phyloP scores from a whole-genome alignment of 208 protist species.

The Phytomonas francai region DNA sequence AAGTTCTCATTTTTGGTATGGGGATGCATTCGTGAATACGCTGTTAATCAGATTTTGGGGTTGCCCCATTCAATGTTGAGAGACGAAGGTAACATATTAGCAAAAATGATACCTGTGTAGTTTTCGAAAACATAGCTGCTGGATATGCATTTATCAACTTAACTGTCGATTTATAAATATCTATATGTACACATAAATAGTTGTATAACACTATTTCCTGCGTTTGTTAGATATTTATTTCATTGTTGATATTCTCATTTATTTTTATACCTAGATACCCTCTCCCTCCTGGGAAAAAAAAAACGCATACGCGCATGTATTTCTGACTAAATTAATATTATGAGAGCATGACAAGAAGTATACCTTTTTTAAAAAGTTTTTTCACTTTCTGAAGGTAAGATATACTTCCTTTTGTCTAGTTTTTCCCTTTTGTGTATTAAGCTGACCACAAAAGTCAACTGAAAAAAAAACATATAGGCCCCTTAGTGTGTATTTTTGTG shows the following conservation, averaged over 20 bases:
- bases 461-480: slow-evolving; percentile 4
- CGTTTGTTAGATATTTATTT: neutral
- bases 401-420: slow-evolving; percentile 13
- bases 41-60: slow-evolving; percentile 3
- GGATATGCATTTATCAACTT: neutral
- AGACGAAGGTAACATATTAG: neutral
- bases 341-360: neutral
- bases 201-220: neutral
- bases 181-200: slow-evolving; percentile 11
- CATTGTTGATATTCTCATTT: neutral
- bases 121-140: neutral
- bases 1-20: neutral
- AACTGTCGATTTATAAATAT: neutral
- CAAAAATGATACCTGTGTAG: neutral
- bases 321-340: slow-evolving; percentile 4
- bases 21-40: neutral
- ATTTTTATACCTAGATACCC: neutral
- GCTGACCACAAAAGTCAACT: slow-evolving; percentile 9
- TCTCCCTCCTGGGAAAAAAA: neutral
- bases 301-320: neutral
- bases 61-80: neutral
- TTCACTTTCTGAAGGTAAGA: neutral
- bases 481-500: slow-evolving; percentile 5
- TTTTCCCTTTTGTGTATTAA: slow-evolving; percentile 12
- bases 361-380: slow-evolving; percentile 4